phyloP scores from a whole-genome alignment of 768 basidiomycete genomes.

The Hysterangium stoloniferum region DNA sequence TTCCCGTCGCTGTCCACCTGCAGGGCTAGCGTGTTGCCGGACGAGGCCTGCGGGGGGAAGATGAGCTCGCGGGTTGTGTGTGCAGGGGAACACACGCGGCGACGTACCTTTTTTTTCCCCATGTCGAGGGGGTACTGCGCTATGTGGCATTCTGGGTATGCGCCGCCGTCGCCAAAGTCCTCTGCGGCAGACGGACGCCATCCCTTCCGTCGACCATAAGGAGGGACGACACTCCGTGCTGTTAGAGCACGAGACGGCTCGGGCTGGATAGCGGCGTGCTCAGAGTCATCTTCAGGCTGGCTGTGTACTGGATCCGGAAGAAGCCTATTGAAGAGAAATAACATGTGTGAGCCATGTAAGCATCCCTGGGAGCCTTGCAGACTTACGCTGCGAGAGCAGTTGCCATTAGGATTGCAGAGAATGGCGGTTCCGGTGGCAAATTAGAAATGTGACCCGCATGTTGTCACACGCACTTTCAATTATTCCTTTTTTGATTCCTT shows the following conservation, averaged over 20 bases:
- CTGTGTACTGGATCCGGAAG: conserved; percentile 61
- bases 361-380: conserved; percentile 4
- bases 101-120: conserved; percentile 85
- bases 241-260: conserved; percentile 23
- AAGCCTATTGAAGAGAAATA: conserved; percentile 31
- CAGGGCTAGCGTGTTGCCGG: conserved; percentile 91
- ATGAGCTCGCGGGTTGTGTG: not conserved
- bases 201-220: conserved; percentile 76
- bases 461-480: too few species aligned
- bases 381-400: conserved; percentile 17
- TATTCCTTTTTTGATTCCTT: too few species aligned
- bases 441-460: not conserved
- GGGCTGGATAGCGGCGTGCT: conserved; percentile 39
- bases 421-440: not conserved
- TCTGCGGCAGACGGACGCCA: conserved; percentile 82
- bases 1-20: conserved; percentile 97
- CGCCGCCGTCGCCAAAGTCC: conserved; percentile 86
- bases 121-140: conserved; percentile 96
- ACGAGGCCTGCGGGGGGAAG: conserved; percentile 69
- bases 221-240: conserved; percentile 49
- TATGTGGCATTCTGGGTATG: conserved; percentile 92
- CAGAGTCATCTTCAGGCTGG: conserved; percentile 49
- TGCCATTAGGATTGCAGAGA: conserved; percentile 8
- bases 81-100: not conserved
- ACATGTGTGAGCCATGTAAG: not conserved